Evolutionary conservation across 2,329 filamentous ascomycete genomes (phyloP), one percentile per base, ranked within the genome.

Genomic region (Sclerotinia nivalis): DNA sequence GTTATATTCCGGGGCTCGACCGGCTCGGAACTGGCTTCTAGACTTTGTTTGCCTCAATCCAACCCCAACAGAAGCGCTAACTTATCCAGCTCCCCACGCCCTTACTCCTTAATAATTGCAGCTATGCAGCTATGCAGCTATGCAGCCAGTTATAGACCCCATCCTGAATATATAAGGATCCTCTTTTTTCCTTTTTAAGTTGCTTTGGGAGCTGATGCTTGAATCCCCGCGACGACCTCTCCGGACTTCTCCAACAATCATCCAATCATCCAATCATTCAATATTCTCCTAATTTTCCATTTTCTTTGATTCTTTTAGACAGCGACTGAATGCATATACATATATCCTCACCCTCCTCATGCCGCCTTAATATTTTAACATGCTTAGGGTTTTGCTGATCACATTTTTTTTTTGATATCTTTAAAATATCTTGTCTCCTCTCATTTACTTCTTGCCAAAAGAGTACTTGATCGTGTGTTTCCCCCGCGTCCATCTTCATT

Each of bases 381-480:
- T 10, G n/a, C 12, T 22, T 18, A 49, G 15, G 7, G n/a, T 40
- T 66, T 66, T 31, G 37, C 54, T 66, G 49, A 66, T 66, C 50
- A 45, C 28, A 31, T 64, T 64, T 31, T 61, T 61, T 40, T 20
- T 50, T 25, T 50, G 59, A 61, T 37, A 47, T 6, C 20, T 49
- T 49, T 50, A 10, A 12, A 59, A 43, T 13, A 68, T 52, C 45
- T 18, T 18, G 28, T 31, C 31, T 68, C 55, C 66, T 61, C 66
- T 62, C 34, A 40, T 52, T 18, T 22, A 25, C 31, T 34, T 43
- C 40, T 54, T 52, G 47, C 34, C 22, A 43, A 62, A 64, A 25
- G 45, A 37, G 45, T 69, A 64, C 56, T 69, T 69, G 66, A 69
- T 69, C 66, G 66, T 69, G 66, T 69, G 66, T 34, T 50, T 62